Percentiles rank a stretch among this genome's conserved stretches.
Conservation (phyloP, 2,329 filamentous ascomycete species). For the Sporothrix pallida region DNA sequence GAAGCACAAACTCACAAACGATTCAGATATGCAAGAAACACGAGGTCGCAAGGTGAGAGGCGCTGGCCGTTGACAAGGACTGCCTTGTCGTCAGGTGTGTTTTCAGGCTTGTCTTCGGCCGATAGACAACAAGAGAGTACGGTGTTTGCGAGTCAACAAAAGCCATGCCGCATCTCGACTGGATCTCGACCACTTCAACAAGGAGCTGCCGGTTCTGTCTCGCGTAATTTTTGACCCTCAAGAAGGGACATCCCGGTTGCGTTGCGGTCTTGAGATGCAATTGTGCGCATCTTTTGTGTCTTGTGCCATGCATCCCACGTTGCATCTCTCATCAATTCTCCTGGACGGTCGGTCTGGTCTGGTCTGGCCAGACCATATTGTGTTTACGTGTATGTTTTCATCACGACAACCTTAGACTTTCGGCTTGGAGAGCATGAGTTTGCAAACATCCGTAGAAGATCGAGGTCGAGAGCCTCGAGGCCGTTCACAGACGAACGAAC, state of each 20-base stretch:
- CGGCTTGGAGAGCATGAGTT: too few species aligned
- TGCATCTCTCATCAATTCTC: neutral
- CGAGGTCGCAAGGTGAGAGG: neutral
- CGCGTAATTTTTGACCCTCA: neutral
- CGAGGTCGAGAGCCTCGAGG: too few species aligned
- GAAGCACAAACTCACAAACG: neutral
- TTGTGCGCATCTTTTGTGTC: neutral
- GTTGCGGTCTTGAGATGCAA: neutral
- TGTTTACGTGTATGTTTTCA: neutral
- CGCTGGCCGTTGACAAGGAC: neutral
- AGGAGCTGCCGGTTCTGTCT: neutral
- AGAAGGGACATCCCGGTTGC: neutral
- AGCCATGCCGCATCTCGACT: neutral
- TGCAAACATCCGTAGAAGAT: too few species aligned
- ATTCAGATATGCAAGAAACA: conserved; percentile 1
- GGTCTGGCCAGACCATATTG: neutral
- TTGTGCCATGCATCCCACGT: neutral
- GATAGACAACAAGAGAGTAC: neutral
- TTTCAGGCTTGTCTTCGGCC: neutral
- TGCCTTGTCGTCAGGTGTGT: neutral
- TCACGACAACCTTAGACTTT: neutral
- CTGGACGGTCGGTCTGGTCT: neutral
- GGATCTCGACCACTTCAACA: neutral
- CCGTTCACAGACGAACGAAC: neutral
- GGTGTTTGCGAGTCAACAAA: neutral